A percentile compares a stretch with the other conserved stretches of the same genome.
These are phyloP conservation scores for Capronia coronata DNA, from an alignment of 2,329 filamentous ascomycete genomes.

Conservation along the genomic window DNA sequence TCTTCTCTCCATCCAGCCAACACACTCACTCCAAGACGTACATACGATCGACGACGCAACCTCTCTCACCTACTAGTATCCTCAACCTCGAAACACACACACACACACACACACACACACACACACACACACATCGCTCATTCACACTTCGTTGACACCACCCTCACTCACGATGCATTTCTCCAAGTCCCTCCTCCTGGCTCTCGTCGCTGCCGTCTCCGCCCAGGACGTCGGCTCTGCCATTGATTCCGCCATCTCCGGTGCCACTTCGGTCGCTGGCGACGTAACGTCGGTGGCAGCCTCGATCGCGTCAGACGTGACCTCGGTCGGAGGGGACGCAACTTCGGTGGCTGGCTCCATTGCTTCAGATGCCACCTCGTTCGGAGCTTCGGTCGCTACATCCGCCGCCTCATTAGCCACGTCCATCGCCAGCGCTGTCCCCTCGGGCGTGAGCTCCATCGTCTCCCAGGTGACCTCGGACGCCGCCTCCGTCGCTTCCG, in stretches of 20 bases:
- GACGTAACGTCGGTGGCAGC: conserved; percentile 6
- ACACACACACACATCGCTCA: no score
- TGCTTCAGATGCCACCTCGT: conserved; percentile 6
- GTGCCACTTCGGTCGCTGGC: conserved; percentile 11
- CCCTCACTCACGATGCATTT: conserved; percentile 24
- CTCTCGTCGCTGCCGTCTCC: conserved; percentile 13
- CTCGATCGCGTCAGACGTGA: conserved; percentile 5
- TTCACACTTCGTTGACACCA: no score
- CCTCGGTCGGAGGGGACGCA: conserved; percentile 12
- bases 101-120: no score
- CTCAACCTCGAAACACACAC: no score
- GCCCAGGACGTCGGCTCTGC: conserved; percentile 16
- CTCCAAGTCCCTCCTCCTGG: conserved; percentile 18
- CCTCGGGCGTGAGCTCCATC: conserved; percentile 7
- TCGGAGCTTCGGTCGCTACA: conserved; percentile 2
- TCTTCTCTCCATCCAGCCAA: no score
- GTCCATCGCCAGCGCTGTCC: conserved; percentile 11
- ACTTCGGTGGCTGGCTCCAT: conserved; percentile 3
- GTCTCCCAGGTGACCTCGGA: conserved; percentile 12
- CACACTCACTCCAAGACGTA: no score
- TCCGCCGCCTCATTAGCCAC: conserved; percentile 15
- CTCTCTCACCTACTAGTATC: no score
- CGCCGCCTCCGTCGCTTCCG: conserved; percentile 9
- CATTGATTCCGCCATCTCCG: conserved; percentile 14
- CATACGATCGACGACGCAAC: no score